A percentile compares a stretch with the other conserved stretches of the same genome.
Conservation (phyloP, 1,139 yeast genomes). For the Lodderomyces parapsilosis region DNA sequence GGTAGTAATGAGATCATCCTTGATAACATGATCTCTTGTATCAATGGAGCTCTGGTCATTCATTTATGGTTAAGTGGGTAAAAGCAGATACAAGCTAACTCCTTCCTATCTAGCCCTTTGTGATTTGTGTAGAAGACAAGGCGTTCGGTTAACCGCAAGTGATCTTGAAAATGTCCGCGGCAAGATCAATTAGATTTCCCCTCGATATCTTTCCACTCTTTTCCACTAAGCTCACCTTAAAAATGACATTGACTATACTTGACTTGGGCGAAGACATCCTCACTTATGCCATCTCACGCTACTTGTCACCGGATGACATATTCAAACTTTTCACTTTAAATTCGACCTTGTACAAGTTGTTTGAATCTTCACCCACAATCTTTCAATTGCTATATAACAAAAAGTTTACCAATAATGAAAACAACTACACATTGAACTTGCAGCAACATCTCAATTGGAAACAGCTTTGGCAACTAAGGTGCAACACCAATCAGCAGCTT, state of each 20-base stretch:
- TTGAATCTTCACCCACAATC: constrained; percentile 30
- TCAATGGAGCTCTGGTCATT: neutral
- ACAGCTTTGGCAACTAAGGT: constrained; percentile 44
- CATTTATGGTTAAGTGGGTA: neutral
- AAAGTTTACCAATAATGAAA: constrained; percentile 32
- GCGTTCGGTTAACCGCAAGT: no score
- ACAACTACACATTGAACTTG: constrained; percentile 32
- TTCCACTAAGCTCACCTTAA: no score
- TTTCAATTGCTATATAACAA: constrained; percentile 52
- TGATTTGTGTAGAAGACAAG: neutral
- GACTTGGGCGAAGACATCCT: constrained; percentile 45
- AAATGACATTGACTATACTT: constrained; percentile 3
- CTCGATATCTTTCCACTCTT: no score
- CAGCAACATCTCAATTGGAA: constrained; percentile 53
- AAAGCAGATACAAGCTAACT: no score
- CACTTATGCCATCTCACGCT: constrained; percentile 35
- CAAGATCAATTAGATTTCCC: no score
- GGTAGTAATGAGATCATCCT: neutral
- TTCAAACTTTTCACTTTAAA: constrained; percentile 46
- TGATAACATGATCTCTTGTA: neutral
- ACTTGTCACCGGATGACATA: constrained; percentile 46
- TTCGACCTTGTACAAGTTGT: constrained; percentile 20
- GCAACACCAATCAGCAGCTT: constrained; percentile 38
- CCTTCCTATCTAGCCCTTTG: neutral
- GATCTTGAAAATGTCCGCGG: no score